Conservation (phyloP, 139 green algal species). For the Limnomonas spitsbergensis region DNA sequence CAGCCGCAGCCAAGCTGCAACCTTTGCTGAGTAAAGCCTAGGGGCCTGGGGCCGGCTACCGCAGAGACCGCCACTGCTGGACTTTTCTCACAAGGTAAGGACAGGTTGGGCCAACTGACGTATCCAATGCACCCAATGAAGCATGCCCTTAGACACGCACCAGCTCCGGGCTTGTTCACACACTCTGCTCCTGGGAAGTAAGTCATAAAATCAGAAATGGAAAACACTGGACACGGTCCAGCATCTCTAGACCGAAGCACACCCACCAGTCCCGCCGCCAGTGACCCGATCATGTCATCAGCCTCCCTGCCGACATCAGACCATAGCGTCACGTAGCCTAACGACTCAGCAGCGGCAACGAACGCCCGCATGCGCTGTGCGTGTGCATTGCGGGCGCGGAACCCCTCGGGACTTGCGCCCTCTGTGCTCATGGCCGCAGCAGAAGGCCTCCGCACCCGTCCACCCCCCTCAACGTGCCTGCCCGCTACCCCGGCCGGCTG, state of each 20-base stretch:
- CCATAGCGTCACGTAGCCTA: constrained; percentile 2
- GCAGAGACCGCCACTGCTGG: too few relatives aligned
- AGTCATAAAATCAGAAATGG: too few relatives aligned
- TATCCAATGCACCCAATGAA: neutral
- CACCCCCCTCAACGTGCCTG: neutral
- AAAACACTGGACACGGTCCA: too few relatives aligned
- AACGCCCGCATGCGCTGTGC: neutral
- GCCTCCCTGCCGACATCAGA: constrained; percentile 1
- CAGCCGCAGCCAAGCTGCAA: too few relatives aligned
- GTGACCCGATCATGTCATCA: constrained; percentile 20
- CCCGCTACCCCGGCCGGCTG: too few relatives aligned
- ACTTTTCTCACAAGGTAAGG: too few relatives aligned
- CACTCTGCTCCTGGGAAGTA: too few relatives aligned
- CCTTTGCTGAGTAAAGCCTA: too few relatives aligned
- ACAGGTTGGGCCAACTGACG: neutral
- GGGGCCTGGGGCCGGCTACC: too few relatives aligned
- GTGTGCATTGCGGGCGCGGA: neutral
- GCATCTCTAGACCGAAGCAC: too few relatives aligned
- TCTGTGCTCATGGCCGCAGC: neutral
- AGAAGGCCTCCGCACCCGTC: neutral
- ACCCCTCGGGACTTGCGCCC: neutral
- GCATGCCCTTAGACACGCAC: too few relatives aligned
- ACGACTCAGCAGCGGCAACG: neutral
- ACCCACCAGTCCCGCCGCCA: neutral
- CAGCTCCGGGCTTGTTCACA: too few relatives aligned